Conservation (phyloP, 1,284 basidiomycete species). For the Vanrija pseudolonga region DNA sequence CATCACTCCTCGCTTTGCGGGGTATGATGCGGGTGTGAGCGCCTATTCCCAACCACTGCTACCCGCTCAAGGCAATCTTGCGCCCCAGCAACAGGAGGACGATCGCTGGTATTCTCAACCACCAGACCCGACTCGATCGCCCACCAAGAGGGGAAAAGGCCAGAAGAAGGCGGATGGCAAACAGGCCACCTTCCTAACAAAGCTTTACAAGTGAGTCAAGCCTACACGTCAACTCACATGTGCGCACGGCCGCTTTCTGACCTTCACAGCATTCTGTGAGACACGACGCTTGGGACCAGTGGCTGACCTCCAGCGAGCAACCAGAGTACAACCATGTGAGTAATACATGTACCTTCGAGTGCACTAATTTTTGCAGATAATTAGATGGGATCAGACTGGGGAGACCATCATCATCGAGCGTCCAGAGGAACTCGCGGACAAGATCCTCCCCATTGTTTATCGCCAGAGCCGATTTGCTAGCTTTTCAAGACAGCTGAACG, state of each 20-base stretch:
- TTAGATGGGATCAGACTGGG: slow-evolving; percentile 82
- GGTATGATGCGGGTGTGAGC: background rate
- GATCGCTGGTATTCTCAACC: slow-evolving; percentile 21
- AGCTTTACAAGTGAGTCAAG: slow-evolving; percentile 74
- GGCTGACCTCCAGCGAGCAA: slow-evolving; percentile 17
- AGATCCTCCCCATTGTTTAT: slow-evolving; percentile 82
- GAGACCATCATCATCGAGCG: slow-evolving; percentile 88
- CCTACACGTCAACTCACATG: background rate
- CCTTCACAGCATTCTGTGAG: slow-evolving; percentile 24
- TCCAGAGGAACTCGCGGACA: slow-evolving; percentile 80
- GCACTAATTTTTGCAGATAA: slow-evolving; percentile 55
- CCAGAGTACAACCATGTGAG: slow-evolving; percentile 35
- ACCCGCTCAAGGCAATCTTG: background rate
- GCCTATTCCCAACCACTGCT: background rate
- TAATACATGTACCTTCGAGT: background rate
- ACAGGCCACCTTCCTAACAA: slow-evolving; percentile 87
- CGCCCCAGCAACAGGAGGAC: background rate
- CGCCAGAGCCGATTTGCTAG: slow-evolving; percentile 88
- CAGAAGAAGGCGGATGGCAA: slow-evolving; percentile 47
- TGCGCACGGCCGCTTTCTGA: background rate
- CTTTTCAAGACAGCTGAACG: slow-evolving; percentile 90
- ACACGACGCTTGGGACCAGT: slow-evolving; percentile 14
- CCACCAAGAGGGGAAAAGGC: slow-evolving; percentile 4
- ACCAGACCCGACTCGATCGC: background rate
- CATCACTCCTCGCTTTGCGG: background rate